These are phyloP conservation scores for Mucor plumbeus DNA, from an alignment of 371 early-diverging fungal species.

Conservation along the genomic window DNA sequence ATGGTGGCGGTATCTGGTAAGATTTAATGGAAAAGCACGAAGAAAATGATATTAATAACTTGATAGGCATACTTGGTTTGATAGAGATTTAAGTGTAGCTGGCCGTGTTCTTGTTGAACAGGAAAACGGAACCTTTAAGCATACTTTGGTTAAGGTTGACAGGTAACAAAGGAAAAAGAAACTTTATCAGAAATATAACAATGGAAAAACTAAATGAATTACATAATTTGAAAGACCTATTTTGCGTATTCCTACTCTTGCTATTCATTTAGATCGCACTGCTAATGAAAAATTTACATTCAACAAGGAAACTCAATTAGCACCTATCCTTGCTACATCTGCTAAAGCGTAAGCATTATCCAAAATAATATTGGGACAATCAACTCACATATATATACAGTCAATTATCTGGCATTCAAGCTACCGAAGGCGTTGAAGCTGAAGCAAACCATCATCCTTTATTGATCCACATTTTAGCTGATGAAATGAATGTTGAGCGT, in stretches of 20 bases:
- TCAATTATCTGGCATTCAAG: slow-evolving; percentile 35
- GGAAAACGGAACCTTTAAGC: slow-evolving; percentile 66
- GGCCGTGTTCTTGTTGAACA: slow-evolving; percentile 88
- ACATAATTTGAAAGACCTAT: slow-evolving; percentile 66
- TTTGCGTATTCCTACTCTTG: slow-evolving; percentile 93
- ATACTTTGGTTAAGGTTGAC: slow-evolving; percentile 76
- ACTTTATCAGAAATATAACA: not conserved
- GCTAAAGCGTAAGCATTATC: slow-evolving; percentile 61
- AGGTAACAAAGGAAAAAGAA: slow-evolving; percentile 50
- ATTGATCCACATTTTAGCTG: slow-evolving; percentile 75
- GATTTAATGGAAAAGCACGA: not conserved
- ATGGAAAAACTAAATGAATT: not conserved
- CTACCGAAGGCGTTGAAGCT: slow-evolving; percentile 40
- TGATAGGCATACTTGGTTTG: slow-evolving; percentile 96
- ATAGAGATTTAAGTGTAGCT: slow-evolving; percentile 92
- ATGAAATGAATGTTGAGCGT: slow-evolving; percentile 75
- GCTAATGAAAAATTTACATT: slow-evolving; percentile 86
- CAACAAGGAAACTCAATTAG: slow-evolving; percentile 94
- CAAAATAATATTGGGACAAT: not conserved
- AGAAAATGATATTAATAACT: slow-evolving; percentile 73
- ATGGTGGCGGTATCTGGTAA: slow-evolving; percentile 95
- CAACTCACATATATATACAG: slow-evolving; percentile 13
- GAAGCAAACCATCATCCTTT: slow-evolving; percentile 75
- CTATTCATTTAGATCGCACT: slow-evolving; percentile 93
- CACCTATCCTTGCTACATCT: slow-evolving; percentile 86